phyloP scores from a whole-genome alignment of 106 monocot genomes.

The Apostasia shenzhenica region DNA sequence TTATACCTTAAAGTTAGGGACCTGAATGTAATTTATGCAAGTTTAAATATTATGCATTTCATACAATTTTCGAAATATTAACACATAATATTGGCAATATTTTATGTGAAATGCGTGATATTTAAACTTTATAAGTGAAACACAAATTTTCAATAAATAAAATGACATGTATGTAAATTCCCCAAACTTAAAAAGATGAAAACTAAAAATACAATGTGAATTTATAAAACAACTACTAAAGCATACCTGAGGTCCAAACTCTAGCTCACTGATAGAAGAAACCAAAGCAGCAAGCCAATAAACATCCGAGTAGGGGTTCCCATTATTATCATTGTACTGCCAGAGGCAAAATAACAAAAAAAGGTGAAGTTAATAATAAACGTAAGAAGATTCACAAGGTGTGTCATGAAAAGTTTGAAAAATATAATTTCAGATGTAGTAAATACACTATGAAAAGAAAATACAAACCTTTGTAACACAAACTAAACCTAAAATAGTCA shows the following conservation, averaged over 20 bases:
- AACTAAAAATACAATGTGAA: too few species aligned
- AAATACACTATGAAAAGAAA: neutral
- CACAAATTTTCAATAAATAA: too few species aligned
- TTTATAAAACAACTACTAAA: neutral
- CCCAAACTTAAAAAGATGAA: too few species aligned
- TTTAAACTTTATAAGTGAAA: too few species aligned
- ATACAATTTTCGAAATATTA: too few species aligned
- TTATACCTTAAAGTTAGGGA: too few species aligned
- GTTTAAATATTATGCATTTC: too few species aligned
- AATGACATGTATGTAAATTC: too few species aligned
- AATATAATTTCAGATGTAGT: neutral
- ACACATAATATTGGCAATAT: too few species aligned
- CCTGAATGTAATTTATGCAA: too few species aligned
- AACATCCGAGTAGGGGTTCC: slow-evolving; percentile 91
- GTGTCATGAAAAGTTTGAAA: neutral
- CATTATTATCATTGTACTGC: slow-evolving; percentile 98
- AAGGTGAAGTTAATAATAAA: neutral
- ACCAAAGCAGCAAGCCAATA: slow-evolving; percentile 90
- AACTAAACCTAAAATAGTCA: too few species aligned
- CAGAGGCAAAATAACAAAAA: slow-evolving; percentile 11
- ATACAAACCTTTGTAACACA: neutral
- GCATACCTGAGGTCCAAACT: slow-evolving; percentile 83
- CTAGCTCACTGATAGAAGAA: slow-evolving; percentile 85
- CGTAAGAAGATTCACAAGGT: neutral
- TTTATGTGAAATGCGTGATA: too few species aligned